phyloP scores from a whole-genome alignment of 306 rosid genomes.

The Cicer judaicum region DNA sequence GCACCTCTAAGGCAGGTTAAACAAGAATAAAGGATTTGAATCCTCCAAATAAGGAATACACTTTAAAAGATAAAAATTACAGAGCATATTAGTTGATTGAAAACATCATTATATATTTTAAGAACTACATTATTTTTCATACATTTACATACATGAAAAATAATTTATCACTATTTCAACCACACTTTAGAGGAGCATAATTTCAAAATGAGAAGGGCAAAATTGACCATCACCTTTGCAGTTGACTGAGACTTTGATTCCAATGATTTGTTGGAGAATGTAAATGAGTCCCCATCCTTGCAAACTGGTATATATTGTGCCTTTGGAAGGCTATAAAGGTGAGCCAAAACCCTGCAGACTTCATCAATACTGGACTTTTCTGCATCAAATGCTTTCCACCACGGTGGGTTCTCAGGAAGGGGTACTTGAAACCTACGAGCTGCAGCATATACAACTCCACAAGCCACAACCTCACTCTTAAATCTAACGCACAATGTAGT shows the following conservation, averaged over 20 bases:
- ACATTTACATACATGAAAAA: not conserved
- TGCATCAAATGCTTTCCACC: slow-evolving; percentile 98
- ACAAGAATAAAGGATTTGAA: not conserved
- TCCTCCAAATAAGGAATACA: not conserved
- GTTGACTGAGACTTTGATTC: slow-evolving; percentile 71
- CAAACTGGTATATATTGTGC: slow-evolving; percentile 82
- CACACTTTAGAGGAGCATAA: not conserved
- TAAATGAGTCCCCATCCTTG: slow-evolving; percentile 83
- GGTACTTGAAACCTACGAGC: slow-evolving; percentile 93
- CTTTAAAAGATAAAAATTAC: not conserved
- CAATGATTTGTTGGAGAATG: slow-evolving; percentile 72
- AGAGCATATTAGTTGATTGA: not conserved
- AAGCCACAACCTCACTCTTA: slow-evolving; percentile 97
- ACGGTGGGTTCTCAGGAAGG: slow-evolving; percentile 96
- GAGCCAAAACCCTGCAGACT: slow-evolving; percentile 89
- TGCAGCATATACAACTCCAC: slow-evolving; percentile 96
- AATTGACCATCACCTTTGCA: slow-evolving; percentile 58
- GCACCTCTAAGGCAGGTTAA: slow-evolving; percentile 33
- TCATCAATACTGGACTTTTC: slow-evolving; percentile 89
- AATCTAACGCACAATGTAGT: slow-evolving; percentile 92
- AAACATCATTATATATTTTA: not conserved
- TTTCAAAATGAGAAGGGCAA: slow-evolving; percentile 9
- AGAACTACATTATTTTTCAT: not conserved
- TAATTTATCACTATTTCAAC: slow-evolving; percentile 4
- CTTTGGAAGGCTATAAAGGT: slow-evolving; percentile 88